These are phyloP conservation scores for Sanghuangporus weigelae DNA, from an alignment of 1,284 basidiomycete species.

Conservation along the genomic window DNA sequence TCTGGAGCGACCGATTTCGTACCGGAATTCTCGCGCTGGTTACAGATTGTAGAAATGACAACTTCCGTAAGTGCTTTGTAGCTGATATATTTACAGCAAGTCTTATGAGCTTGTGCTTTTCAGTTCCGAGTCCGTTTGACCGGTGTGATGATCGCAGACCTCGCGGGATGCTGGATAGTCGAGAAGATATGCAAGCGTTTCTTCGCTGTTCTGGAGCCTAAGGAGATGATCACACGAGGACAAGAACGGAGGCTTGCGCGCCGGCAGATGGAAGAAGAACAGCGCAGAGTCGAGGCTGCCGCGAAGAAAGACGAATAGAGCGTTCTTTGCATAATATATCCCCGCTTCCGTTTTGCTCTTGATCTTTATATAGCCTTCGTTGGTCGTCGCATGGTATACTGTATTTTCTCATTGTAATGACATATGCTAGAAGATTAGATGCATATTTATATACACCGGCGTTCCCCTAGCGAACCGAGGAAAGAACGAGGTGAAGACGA, in stretches of 20 bases:
- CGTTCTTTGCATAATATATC: background rate
- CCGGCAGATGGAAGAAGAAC: conserved; percentile 28
- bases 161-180: conserved; percentile 81
- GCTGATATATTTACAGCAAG: background rate
- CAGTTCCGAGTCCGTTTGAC: conserved; percentile 83
- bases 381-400: background rate
- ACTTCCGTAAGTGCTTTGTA: conserved; percentile 45
- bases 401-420: conserved; percentile 8
- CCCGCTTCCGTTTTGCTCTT: background rate
- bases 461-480: too few relatives aligned
- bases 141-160: conserved; percentile 81
- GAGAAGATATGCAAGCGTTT: conserved; percentile 81
- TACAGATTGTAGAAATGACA: conserved; percentile 95
- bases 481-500: too few relatives aligned
- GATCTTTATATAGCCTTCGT: background rate
- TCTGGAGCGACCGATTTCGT: conserved; percentile 91
- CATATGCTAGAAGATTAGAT: background rate
- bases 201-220: conserved; percentile 88
- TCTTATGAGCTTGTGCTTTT: conserved; percentile 7
- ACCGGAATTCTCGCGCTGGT: conserved; percentile 94
- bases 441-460: too few relatives aligned
- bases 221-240: conserved; percentile 79
- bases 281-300: conserved; percentile 17
- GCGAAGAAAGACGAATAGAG: conserved; percentile 12
- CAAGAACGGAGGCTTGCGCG: conserved; percentile 60